Evolutionary conservation across 345 rosid species (phyloP).

Genomic region (Nephelium lappaceum): DNA sequence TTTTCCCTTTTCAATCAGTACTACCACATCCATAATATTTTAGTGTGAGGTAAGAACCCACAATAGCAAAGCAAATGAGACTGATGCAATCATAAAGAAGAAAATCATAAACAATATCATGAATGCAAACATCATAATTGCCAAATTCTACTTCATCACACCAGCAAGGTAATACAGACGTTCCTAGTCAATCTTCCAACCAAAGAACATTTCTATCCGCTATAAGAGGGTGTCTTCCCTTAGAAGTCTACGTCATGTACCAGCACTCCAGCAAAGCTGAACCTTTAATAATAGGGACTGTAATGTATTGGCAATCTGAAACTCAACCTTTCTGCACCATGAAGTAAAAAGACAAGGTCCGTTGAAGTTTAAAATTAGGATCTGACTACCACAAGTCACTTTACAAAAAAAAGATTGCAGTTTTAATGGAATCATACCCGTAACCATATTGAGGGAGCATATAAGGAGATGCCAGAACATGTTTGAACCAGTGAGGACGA

Average conservation of each 20-base stretch:
- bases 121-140: constrained; percentile 14
- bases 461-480: constrained; percentile 50
- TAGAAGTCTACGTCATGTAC: background rate
- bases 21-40: background rate
- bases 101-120: background rate
- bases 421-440: constrained; percentile 42
- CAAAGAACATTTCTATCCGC: no score
- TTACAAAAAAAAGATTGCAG: background rate
- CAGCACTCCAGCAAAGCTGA: background rate
- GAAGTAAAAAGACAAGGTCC: background rate
- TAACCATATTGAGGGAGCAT: constrained; percentile 62
- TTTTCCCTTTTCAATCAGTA: background rate
- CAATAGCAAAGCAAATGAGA: background rate
- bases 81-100: background rate
- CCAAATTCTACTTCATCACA: constrained; percentile 10
- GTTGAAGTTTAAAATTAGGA: background rate
- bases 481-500: constrained; percentile 55
- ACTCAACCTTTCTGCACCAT: constrained; percentile 59
- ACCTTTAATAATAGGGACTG: constrained; percentile 59
- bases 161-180: background rate
- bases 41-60: no score
- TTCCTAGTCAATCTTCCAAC: background rate
- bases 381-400: background rate
- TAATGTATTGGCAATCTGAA: constrained; percentile 65
- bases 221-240: no score